phyloP scores from a whole-genome alignment of 345 rosid species.

The Reutealis trisperma region DNA sequence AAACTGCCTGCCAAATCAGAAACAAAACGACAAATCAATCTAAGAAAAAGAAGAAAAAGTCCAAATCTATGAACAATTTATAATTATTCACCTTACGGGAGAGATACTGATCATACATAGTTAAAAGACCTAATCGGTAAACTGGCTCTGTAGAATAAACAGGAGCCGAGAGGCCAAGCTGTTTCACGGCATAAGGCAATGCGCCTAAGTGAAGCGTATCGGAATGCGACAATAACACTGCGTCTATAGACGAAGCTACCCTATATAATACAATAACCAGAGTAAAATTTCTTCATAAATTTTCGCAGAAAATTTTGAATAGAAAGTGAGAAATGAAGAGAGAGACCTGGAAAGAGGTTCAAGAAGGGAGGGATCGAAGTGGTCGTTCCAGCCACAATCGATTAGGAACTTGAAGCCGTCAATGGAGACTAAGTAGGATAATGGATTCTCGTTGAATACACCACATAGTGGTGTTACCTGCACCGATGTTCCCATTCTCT shows the following conservation, averaged over 20 bases:
- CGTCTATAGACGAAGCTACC: conserved; percentile 79
- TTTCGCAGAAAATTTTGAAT: background rate
- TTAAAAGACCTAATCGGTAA: conserved; percentile 75
- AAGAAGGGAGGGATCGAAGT: conserved; percentile 80
- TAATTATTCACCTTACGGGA: conserved; percentile 65
- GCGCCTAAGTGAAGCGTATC: conserved; percentile 96
- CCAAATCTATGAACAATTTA: background rate
- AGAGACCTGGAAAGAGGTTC: conserved; percentile 80
- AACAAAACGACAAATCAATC: background rate
- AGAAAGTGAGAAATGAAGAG: background rate
- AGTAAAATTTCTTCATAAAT: background rate
- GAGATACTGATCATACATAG: conserved; percentile 92
- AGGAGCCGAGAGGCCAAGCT: conserved; percentile 82
- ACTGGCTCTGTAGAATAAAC: conserved; percentile 90
- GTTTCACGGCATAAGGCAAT: conserved; percentile 89
- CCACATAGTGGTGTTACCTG: conserved; percentile 83
- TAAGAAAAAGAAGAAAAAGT: background rate
- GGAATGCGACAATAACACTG: conserved; percentile 79
- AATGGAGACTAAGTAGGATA: conserved; percentile 81
- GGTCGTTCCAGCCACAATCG: conserved; percentile 99
- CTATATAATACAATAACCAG: conserved; percentile 29
- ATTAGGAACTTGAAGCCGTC: conserved; percentile 86
- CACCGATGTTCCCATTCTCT: conserved; percentile 83
- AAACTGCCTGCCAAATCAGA: conserved; percentile 68
- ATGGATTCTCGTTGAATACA: conserved; percentile 90